Conservation (phyloP, 495 filamentous ascomycete species). For the Aspergillus diversus region DNA sequence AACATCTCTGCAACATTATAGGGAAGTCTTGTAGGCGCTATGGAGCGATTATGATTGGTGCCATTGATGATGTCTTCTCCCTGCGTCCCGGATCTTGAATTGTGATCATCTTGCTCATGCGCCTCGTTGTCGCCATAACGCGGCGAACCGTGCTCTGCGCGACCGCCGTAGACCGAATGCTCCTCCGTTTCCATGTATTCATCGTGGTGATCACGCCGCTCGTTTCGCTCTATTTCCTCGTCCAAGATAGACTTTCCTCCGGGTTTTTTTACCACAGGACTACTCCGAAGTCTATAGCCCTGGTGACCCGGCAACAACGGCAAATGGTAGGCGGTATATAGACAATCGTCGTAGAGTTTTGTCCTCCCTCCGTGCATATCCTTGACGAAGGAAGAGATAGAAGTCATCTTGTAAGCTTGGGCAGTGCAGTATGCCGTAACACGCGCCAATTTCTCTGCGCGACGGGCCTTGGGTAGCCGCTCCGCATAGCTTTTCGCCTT, state of each 20-base stretch:
- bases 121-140: conserved; percentile 13
- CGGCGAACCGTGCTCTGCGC: conserved; percentile 27
- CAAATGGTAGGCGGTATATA: conserved; percentile 94
- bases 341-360: conserved; percentile 98
- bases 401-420: conserved; percentile 85
- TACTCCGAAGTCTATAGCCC: conserved; percentile 85
- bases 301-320: conserved; percentile 83
- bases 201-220: conserved; percentile 85
- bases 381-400: conserved; percentile 83
- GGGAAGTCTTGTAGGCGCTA: conserved; percentile 51
- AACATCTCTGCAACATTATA: conserved; percentile 95
- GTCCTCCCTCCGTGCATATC: conserved; percentile 89
- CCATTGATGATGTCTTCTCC: conserved; percentile 4
- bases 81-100: neutral
- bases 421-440: conserved; percentile 97
- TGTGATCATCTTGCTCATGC: conserved; percentile 9
- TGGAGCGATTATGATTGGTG: conserved; percentile 12
- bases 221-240: conserved; percentile 94
- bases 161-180: conserved; percentile 36
- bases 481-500: conserved; percentile 94
- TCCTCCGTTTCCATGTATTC: conserved; percentile 70
- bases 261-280: conserved; percentile 86
- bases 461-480: conserved; percentile 83
- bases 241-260: conserved; percentile 92
- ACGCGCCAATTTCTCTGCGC: conserved; percentile 83